phyloP scores from a whole-genome alignment of 306 rosid species.

The Oemleria cerasiformis region DNA sequence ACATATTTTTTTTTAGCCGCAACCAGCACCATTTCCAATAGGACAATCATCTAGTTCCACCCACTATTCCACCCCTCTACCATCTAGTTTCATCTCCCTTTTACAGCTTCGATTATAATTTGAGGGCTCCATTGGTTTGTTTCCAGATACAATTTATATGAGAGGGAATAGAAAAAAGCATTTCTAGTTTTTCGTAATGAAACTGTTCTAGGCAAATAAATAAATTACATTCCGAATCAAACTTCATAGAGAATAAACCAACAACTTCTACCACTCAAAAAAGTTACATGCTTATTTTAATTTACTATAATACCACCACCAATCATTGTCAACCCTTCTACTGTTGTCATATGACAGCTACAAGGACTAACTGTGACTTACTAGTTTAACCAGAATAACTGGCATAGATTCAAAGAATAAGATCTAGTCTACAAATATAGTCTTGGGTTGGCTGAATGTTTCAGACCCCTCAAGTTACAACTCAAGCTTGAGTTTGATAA shows the following conservation, averaged over 20 bases:
- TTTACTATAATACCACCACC: background rate
- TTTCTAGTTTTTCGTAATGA: too few relatives aligned
- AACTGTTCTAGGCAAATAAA: too few relatives aligned
- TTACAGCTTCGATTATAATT: background rate
- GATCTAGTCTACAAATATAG: background rate
- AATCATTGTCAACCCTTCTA: background rate
- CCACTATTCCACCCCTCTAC: background rate
- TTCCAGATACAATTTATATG: background rate
- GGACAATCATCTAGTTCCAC: background rate
- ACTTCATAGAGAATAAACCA: background rate
- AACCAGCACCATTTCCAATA: background rate
- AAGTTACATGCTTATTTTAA: background rate
- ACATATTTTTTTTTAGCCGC: background rate
- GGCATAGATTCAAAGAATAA: background rate
- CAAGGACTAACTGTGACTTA: background rate
- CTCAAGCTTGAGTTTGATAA: background rate
- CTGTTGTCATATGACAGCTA: background rate
- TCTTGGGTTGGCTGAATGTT: background rate
- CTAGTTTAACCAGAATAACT: background rate
- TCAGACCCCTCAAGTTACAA: background rate
- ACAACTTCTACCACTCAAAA: background rate
- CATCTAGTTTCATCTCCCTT: background rate
- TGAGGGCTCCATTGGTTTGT: background rate
- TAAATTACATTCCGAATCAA: too few relatives aligned
- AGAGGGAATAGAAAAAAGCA: background rate